phyloP scores from a whole-genome alignment of 371 early-diverging fungal species.

The Mortierella sp. region DNA sequence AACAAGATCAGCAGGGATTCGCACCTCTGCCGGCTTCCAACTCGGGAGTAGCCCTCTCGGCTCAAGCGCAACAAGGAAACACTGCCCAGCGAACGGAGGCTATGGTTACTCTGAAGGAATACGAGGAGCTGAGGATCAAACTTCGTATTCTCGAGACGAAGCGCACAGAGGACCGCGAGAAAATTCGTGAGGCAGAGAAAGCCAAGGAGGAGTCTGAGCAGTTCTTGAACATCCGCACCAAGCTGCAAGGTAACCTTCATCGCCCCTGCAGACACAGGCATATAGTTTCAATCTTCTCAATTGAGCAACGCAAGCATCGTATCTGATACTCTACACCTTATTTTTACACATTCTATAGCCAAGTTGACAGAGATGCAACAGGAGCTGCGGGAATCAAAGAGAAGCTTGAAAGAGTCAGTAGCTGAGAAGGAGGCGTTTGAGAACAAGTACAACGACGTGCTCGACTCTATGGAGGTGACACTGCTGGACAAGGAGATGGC shows the following conservation, averaged over 20 bases:
- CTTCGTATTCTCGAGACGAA: slow-evolving; percentile 84
- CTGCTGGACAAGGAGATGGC: slow-evolving; percentile 94
- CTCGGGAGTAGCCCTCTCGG: slow-evolving; percentile 36
- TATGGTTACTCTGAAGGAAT: slow-evolving; percentile 75
- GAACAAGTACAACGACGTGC: slow-evolving; percentile 75
- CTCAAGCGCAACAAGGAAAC: slow-evolving; percentile 25
- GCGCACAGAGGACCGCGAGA: slow-evolving; percentile 86
- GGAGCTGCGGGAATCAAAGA: slow-evolving; percentile 76
- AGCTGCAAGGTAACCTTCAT: slow-evolving; percentile 67
- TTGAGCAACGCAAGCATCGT: neutral
- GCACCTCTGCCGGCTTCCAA: slow-evolving; percentile 56
- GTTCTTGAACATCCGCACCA: slow-evolving; percentile 73
- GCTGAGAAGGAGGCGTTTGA: slow-evolving; percentile 77
- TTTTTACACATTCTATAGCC: slow-evolving; percentile 37
- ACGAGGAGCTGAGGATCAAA: slow-evolving; percentile 88
- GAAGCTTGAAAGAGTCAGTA: slow-evolving; percentile 67
- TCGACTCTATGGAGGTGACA: slow-evolving; percentile 87
- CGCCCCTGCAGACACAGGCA: neutral
- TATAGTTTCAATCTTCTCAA: neutral
- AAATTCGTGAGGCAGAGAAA: slow-evolving; percentile 79
- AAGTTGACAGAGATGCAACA: slow-evolving; percentile 80
- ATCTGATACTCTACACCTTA: neutral
- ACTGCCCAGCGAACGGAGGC: slow-evolving; percentile 35
- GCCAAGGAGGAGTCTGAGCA: slow-evolving; percentile 83
- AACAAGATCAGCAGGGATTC: slow-evolving; percentile 41